phyloP scores from a whole-genome alignment of 164 flowering plant genomes.

The Umbilicus rupestris region DNA sequence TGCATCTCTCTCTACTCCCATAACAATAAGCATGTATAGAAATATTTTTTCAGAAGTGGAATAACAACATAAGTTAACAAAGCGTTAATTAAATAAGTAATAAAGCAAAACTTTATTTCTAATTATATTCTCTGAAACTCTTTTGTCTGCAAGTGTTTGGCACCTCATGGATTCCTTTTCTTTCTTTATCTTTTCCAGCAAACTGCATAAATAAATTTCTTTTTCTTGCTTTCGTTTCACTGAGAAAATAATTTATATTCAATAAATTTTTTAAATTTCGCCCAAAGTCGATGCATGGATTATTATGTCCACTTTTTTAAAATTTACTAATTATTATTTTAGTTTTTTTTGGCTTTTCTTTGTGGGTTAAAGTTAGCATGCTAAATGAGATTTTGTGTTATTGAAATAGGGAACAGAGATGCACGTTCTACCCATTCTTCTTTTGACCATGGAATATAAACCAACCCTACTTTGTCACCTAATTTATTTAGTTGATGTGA shows the following conservation, averaged over 20 bases:
- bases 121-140: conserved; percentile 1
- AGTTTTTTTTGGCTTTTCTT: background rate
- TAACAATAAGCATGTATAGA: too few relatives aligned
- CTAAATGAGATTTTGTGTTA: background rate
- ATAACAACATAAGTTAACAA: background rate
- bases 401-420: conserved; percentile 1
- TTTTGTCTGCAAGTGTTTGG: background rate
- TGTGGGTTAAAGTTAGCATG: background rate
- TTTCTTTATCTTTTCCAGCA: background rate
- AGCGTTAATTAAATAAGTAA: background rate
- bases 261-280: too few relatives aligned
- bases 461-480: background rate
- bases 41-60: too few relatives aligned
- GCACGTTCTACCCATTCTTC: background rate
- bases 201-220: background rate
- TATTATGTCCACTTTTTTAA: too few relatives aligned
- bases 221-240: too few relatives aligned
- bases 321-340: background rate
- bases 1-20: background rate
- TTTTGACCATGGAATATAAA: conserved; percentile 2
- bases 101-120: background rate
- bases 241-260: too few relatives aligned
- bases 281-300: too few relatives aligned
- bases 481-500: background rate
- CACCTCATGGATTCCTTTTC: conserved; percentile 1